Conservation (phyloP, 345 rosid species). For the Arabis alpina region DNA sequence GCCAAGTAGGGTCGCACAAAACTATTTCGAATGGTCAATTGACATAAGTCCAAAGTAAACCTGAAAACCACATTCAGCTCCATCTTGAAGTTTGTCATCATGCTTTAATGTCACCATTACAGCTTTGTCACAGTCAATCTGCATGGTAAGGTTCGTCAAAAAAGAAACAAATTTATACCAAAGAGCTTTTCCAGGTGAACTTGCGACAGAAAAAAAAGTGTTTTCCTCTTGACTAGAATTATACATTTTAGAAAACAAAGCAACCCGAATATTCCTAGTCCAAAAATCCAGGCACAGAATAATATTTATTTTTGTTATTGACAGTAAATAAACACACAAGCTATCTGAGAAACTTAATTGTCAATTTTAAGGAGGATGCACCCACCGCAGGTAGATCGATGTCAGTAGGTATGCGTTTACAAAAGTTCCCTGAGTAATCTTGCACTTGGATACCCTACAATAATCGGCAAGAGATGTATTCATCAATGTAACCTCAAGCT, state of each 20-base stretch:
- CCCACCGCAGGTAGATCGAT: conserved; percentile 93
- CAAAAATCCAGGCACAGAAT: neutral
- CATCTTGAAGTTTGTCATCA: conserved; percentile 95
- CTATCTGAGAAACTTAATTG: neutral
- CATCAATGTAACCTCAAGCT: conserved; percentile 31
- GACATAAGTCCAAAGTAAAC: conserved; percentile 45
- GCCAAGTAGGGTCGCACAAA: neutral
- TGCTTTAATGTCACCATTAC: conserved; percentile 90
- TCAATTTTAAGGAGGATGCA: conserved; percentile 31
- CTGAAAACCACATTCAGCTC: conserved; percentile 94
- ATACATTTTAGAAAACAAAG: conserved; percentile 7
- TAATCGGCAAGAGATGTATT: conserved; percentile 9
- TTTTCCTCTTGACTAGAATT: neutral
- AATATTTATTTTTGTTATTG: neutral
- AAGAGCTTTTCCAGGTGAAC: neutral
- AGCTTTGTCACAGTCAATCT: conserved; percentile 97
- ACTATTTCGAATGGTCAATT: conserved; percentile 8
- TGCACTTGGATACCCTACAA: conserved; percentile 96
- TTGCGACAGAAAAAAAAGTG: neutral
- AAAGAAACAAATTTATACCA: conserved; percentile 24
- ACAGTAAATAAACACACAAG: conserved; percentile 7
- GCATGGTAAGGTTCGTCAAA: conserved; percentile 45
- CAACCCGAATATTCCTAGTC: neutral
- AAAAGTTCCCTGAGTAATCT: conserved; percentile 92
- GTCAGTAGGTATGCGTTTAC: conserved; percentile 96